These are phyloP conservation scores for Jasminum sambac DNA, from an alignment of 257 asterid species.

Conservation along the genomic window DNA sequence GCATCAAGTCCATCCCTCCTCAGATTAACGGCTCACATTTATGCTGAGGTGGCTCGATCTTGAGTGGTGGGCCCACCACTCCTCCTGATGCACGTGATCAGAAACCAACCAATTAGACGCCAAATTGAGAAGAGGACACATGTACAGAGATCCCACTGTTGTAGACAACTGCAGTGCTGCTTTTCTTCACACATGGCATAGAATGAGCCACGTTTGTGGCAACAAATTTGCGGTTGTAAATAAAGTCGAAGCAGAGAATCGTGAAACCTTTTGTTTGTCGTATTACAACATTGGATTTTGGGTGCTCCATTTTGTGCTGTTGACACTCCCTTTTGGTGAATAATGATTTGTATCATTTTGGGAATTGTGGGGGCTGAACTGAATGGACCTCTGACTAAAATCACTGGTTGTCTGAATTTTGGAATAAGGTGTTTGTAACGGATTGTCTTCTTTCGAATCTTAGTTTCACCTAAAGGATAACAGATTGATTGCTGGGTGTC, in stretches of 20 bases:
- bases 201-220: background rate
- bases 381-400: conserved; percentile 4
- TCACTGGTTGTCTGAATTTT: background rate
- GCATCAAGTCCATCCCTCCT: conserved; percentile 38
- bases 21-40: conserved; percentile 16
- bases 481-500: too few relatives aligned
- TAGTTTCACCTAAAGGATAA: too few relatives aligned
- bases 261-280: background rate
- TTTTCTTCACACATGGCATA: background rate
- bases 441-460: too few relatives aligned
- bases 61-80: background rate
- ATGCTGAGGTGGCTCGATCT: conserved; percentile 8
- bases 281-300: background rate
- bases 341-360: background rate
- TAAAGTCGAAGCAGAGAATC: background rate
- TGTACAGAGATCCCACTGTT: background rate
- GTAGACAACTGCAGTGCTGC: too few relatives aligned
- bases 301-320: background rate
- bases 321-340: background rate
- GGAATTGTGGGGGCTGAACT: background rate
- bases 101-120: background rate
- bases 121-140: background rate
- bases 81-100: background rate
- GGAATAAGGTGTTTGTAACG: background rate
- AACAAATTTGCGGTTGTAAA: background rate